Evolutionary conservation across 768 basidiomycete species (phyloP).

Genomic region (Suillus bovinus): DNA sequence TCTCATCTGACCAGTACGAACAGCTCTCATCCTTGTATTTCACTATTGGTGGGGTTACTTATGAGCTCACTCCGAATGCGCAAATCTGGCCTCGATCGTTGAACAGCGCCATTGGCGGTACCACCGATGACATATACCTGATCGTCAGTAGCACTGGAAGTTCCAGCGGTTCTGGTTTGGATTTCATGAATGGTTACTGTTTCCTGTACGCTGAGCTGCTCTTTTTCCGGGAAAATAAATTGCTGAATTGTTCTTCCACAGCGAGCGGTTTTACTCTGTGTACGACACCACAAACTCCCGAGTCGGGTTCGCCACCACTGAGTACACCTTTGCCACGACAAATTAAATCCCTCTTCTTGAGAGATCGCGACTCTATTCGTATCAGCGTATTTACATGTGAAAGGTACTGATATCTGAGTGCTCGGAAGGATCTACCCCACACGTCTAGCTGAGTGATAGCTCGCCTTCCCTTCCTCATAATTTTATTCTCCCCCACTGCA

Average conservation of each 20-base stretch:
- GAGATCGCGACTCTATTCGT: no score
- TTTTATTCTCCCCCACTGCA: no score
- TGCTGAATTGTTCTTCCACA: slow-evolving; percentile 11
- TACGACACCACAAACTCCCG: slow-evolving; percentile 40
- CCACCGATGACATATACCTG: slow-evolving; percentile 26
- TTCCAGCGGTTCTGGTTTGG: slow-evolving; percentile 17
- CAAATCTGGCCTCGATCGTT: slow-evolving; percentile 37
- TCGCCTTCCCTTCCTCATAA: no score
- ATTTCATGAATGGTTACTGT: slow-evolving; percentile 23
- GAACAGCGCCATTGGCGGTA: slow-evolving; percentile 30
- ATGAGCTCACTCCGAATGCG: slow-evolving; percentile 25
- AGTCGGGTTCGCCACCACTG: slow-evolving; percentile 42
- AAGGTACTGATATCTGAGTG: no score
- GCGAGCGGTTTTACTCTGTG: slow-evolving; percentile 45
- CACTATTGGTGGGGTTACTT: slow-evolving; percentile 20
- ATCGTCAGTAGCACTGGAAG: slow-evolving; percentile 21
- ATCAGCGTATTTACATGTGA: no score
- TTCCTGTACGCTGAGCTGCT: slow-evolving; percentile 35
- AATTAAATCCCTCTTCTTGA: no score
- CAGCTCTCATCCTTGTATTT: slow-evolving; percentile 28
- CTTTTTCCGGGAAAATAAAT: slow-evolving; percentile 23
- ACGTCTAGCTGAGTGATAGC: no score
- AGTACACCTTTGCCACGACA: slow-evolving; percentile 25
- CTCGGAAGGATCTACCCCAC: no score
- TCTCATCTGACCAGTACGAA: slow-evolving; percentile 26